Percentiles rank a stretch among this genome's conserved stretches.
Evolutionary conservation across 2,329 filamentous ascomycete genomes (phyloP).

Genomic region (Aspergillus proliferans): DNA sequence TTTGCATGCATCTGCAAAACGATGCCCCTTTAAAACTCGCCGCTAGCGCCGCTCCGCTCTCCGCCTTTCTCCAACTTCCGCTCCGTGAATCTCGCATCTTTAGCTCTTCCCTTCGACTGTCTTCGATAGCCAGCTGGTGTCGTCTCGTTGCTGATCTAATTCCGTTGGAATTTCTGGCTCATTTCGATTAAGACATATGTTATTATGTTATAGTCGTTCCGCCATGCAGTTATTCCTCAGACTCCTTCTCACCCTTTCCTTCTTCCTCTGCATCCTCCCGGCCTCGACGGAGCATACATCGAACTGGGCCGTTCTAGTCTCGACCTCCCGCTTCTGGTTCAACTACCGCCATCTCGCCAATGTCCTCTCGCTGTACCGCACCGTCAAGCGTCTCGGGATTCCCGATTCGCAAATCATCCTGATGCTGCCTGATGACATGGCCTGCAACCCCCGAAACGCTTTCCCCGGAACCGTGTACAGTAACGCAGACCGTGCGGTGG

Average conservation of each 20-base stretch:
- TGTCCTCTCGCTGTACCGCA: constrained; percentile 93
- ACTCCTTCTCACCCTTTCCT: constrained; percentile 19
- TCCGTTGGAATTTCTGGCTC: neutral
- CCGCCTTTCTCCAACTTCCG: neutral
- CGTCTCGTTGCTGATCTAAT: neutral
- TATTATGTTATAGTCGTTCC: constrained; percentile 12
- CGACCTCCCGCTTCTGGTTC: constrained; percentile 99
- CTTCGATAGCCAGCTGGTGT: neutral
- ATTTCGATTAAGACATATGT: neutral
- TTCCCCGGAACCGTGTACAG: constrained; percentile 98
- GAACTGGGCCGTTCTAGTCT: constrained; percentile 99
- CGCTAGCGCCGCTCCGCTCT: neutral
- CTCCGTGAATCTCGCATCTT: neutral
- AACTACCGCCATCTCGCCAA: constrained; percentile 98
- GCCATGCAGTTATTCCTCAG: constrained; percentile 22
- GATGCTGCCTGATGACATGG: constrained; percentile 99
- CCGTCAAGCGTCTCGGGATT: constrained; percentile 94
- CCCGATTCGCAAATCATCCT: constrained; percentile 98
- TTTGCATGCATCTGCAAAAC: too few relatives aligned
- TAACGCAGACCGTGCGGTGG: constrained; percentile 90
- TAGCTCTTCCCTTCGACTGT: neutral
- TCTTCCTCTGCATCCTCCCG: constrained; percentile 10
- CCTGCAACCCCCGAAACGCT: constrained; percentile 95
- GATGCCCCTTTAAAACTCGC: neutral
- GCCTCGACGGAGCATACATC: constrained; percentile 64